Evolutionary conservation across 495 filamentous ascomycete species (phyloP).

Genomic region (Lasiosphaeris hirsuta): DNA sequence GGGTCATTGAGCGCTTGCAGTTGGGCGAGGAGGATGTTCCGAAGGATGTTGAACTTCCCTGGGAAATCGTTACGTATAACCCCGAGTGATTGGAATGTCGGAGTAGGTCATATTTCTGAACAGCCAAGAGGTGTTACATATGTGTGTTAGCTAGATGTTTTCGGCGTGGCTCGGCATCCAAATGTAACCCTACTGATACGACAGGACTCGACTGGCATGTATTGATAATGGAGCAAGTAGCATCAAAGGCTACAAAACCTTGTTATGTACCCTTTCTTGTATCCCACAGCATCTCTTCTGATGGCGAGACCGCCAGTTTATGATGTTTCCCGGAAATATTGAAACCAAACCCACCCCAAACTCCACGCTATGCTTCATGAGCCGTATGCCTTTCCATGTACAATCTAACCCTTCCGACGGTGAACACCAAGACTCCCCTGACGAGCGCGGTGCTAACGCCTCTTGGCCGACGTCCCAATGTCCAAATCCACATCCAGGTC

Average conservation of each 20-base stretch:
- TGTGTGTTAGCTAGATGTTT: too few species aligned
- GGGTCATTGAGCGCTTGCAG: slow-evolving; percentile 14
- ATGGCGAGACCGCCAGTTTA: too few species aligned
- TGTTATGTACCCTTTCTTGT: too few species aligned
- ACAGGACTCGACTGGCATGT: too few species aligned
- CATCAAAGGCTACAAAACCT: too few species aligned
- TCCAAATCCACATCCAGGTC: slow-evolving; percentile 31
- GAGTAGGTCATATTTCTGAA: too few species aligned
- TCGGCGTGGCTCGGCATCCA: too few species aligned
- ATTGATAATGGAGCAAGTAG: too few species aligned
- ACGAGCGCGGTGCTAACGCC: slow-evolving; percentile 7
- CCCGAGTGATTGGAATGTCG: background rate
- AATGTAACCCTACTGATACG: too few species aligned
- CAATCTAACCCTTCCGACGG: too few species aligned
- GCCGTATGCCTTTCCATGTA: background rate
- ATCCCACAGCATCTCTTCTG: too few species aligned
- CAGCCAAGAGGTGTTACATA: background rate
- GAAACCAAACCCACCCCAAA: background rate
- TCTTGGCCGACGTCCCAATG: slow-evolving; percentile 22
- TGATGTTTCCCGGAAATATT: background rate
- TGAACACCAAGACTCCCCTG: background rate
- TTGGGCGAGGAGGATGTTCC: slow-evolving; percentile 16
- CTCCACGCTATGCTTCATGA: slow-evolving; percentile 3
- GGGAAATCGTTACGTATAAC: slow-evolving; percentile 9
- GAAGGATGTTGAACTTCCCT: background rate